Evolutionary conservation across 202 grass and related monocot species (phyloP), one percentile per base, ranked within the genome.

Genomic region (Zoysia matrella): DNA sequence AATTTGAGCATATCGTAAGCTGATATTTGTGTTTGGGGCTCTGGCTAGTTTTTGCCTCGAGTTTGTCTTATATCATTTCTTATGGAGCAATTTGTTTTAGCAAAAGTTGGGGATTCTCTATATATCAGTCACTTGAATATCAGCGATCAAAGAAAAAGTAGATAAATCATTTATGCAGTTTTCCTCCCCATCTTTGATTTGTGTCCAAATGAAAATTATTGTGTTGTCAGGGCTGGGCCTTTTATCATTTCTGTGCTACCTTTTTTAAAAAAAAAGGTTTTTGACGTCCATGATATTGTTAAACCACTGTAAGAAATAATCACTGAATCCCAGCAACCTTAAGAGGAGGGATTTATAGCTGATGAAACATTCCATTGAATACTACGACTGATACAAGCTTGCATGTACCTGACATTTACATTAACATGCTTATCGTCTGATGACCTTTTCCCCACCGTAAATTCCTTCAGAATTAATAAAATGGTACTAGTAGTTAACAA

Each of bases 1-100:
- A 65, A 52, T 42, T 10, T 14, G 41, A 74, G 11, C 18, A 40
- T 74, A 72, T 46, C 73, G 39, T 82, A 47, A 68, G 62, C 56
- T 64, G 47, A 47, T 53, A 54, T 57, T 65, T 65, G 2, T 65
- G 39, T 52, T 50, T 77, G 45, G 58, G 48, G 5, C 7, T 63
- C 11, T 1, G 10, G 60, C 14, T 13, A 54, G 52, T 53, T 53
- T 55, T 55, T 56, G 14, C n/a, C 22, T 64, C 40, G 55, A 62
- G 3, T 18, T 39, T 75, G 7, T 42, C 8, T 67, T 39, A 3
- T 11, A 39, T 22, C 69, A 71, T 72, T 72, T 8, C 11, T n/a
- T 8, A 56, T 69, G 52, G n/a, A 18, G 47, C 54, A 41, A 1
- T 36, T 22, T 57, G 3, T 46, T 68, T 69, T 9, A 9, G 56